phyloP scores from a whole-genome alignment of 2,329 filamentous ascomycete species.

The Aspergillus fijiensis region DNA sequence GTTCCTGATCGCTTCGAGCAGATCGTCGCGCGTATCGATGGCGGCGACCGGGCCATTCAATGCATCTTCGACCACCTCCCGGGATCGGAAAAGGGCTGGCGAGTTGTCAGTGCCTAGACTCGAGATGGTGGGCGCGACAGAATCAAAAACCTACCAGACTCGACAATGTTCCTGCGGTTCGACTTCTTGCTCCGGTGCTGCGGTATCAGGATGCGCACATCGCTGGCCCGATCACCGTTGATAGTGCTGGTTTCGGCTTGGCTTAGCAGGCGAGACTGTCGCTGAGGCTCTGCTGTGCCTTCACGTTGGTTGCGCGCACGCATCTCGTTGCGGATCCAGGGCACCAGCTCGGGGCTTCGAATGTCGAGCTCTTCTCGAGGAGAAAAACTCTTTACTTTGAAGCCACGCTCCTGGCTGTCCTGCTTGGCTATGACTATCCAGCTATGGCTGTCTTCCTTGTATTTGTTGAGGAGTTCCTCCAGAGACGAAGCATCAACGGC shows the following conservation, averaged over 20 bases:
- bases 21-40: constrained; percentile 81
- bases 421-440: constrained; percentile 89
- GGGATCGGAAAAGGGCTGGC: constrained; percentile 53
- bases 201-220: constrained; percentile 80
- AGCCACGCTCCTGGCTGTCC: constrained; percentile 54
- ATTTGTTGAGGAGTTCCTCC: constrained; percentile 67
- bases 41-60: constrained; percentile 78
- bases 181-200: constrained; percentile 87
- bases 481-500: constrained; percentile 74
- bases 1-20: constrained; percentile 72
- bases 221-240: constrained; percentile 57
- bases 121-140: not conserved
- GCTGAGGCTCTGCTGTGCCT: constrained; percentile 45
- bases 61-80: constrained; percentile 67
- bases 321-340: constrained; percentile 77
- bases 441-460: constrained; percentile 74
- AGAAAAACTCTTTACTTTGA: constrained; percentile 77
- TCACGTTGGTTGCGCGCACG: constrained; percentile 72
- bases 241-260: constrained; percentile 39
- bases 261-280: constrained; percentile 40
- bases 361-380: constrained; percentile 82
- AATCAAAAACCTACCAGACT: constrained; percentile 63
- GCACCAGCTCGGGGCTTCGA: constrained; percentile 67
- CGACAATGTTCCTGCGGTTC: constrained; percentile 81
- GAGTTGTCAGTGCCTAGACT: constrained; percentile 17